phyloP scores from a whole-genome alignment of 345 rosid species.

The Bruguiera gymnorhiza region DNA sequence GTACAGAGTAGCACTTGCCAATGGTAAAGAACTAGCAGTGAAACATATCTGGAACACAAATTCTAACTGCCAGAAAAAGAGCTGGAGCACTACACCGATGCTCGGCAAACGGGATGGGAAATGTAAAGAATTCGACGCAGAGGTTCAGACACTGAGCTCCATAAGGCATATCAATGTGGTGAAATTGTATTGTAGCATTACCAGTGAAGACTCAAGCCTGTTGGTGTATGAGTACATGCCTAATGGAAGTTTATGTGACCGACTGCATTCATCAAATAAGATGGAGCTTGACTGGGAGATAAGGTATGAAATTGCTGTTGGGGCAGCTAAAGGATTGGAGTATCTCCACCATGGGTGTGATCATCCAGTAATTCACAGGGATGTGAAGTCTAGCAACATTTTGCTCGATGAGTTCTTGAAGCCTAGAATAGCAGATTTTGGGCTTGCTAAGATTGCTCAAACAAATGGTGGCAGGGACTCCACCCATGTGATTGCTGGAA shows the following conservation, averaged over 20 bases:
- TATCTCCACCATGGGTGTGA: constrained; percentile 82
- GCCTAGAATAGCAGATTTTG: constrained; percentile 92
- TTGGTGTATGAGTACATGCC: constrained; percentile 88
- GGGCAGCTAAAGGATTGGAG: constrained; percentile 84
- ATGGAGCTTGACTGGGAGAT: constrained; percentile 81
- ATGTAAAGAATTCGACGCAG: constrained; percentile 71
- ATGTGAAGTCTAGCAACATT: constrained; percentile 85
- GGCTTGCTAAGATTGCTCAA: constrained; percentile 86
- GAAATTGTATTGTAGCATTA: constrained; percentile 86
- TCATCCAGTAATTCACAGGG: constrained; percentile 73
- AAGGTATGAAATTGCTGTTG: constrained; percentile 74
- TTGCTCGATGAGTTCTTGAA: constrained; percentile 66
- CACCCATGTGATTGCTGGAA: constrained; percentile 78
- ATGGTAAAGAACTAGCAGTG: constrained; percentile 78
- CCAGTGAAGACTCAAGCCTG: constrained; percentile 86
- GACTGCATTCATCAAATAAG: constrained; percentile 57
- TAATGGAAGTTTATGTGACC: constrained; percentile 92
- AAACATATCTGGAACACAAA: constrained; percentile 65
- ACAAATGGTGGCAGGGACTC: constrained; percentile 46
- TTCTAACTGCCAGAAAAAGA: constrained; percentile 28
- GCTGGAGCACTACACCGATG: constrained; percentile 59
- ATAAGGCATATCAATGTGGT: constrained; percentile 90
- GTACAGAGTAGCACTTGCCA: constrained; percentile 58
- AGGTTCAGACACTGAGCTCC: constrained; percentile 84
- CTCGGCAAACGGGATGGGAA: constrained; percentile 39